phyloP scores from a whole-genome alignment of 805 yeast species.

The Wickerhamiella azyma region DNA sequence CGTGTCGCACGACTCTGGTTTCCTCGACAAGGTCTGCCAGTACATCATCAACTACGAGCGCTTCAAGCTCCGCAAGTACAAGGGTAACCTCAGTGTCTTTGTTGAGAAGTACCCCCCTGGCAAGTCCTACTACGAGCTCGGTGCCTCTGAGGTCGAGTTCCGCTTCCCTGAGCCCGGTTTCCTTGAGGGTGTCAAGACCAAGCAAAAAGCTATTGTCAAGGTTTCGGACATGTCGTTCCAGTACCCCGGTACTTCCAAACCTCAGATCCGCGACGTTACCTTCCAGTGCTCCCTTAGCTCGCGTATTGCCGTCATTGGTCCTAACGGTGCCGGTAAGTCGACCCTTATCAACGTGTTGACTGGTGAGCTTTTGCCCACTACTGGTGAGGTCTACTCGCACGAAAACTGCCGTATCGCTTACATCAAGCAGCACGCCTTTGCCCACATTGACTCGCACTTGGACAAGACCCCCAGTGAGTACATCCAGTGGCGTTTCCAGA shows the following conservation, averaged over 20 bases:
- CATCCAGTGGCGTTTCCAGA: conserved; percentile 99
- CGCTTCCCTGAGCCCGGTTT: conserved; percentile 99
- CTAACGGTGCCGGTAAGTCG: conserved; percentile 99
- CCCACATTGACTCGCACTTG: conserved; percentile 95
- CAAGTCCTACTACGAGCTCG: conserved; percentile 95
- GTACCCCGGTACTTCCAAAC: conserved; percentile 97
- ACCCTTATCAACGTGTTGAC: conserved; percentile 97
- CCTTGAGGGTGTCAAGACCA: conserved; percentile 99
- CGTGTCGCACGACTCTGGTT: conserved; percentile 99
- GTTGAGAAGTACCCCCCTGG: conserved; percentile 98
- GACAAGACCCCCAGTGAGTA: conserved; percentile 99
- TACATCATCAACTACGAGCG: conserved; percentile 99
- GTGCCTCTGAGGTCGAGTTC: conserved; percentile 96
- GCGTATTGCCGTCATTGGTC: conserved; percentile 99
- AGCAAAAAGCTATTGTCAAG: conserved; percentile 99
- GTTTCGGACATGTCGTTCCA: conserved; percentile 96
- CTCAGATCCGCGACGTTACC: conserved; percentile 79
- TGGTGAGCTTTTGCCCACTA: conserved; percentile 97
- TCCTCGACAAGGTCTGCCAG: conserved; percentile 94
- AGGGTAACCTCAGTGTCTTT: conserved; percentile 98
- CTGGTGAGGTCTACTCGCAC: conserved; percentile 98
- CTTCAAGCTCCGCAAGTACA: conserved; percentile 98
- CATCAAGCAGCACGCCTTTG: conserved; percentile 99
- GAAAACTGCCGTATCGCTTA: conserved; percentile 99
- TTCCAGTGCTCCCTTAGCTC: conserved; percentile 99